Evolutionary conservation across 2,329 filamentous ascomycete species (phyloP), one percentile per base, ranked within the genome.

Genomic region (Nigrospora sphaerica): DNA sequence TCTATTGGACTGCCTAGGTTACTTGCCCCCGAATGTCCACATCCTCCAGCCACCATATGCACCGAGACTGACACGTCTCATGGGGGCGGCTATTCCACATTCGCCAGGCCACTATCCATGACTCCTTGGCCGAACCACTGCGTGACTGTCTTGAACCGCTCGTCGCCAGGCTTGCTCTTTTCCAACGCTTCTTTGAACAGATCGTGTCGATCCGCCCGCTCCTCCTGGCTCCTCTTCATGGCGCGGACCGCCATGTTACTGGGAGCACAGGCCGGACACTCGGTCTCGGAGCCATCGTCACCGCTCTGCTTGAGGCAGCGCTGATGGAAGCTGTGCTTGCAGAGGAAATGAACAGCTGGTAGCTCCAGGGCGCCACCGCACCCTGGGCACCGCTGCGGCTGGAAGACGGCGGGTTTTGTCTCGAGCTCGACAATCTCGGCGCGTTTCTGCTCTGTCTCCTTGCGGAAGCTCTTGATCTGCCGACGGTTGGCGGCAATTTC

Each of bases 241-340:
- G 92, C 89, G 50, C 86, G 81, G 48, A 97, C 90, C 1, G 91
- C 93, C 18, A 88, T 83, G 59, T 97, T 96, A 50, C 88, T 84
- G 17, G 81, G 76, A 23, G 86, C 83, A 59, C 93, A 98, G 32
- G 89, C 77, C 11, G 92, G 90, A 62, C 93, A 98, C 65, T 96
- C 90, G 0, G 83, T 77, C 44, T 84, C 82, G 12, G 73, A 72
- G 18, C 78, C 74, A 31, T 69, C 68, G 3, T 62, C 64, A 5
- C 61, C 65, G 0, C 50, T 49, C 44, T 74, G 69, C 60, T 88
- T 87, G 37, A 98, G 70, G 65, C 92, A 98, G 39, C 88, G 78
- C 68, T 95, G 88, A 62, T 98, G 93, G 73, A 96, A 98, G 50
- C 85, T 91, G 64, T 98, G 93, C 64, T 95, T 95, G 72, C 93